A percentile compares a stretch with the other conserved stretches of the same genome.
Conservation (phyloP, 495 filamentous ascomycete genomes). For the Penicillium riverlandense region DNA sequence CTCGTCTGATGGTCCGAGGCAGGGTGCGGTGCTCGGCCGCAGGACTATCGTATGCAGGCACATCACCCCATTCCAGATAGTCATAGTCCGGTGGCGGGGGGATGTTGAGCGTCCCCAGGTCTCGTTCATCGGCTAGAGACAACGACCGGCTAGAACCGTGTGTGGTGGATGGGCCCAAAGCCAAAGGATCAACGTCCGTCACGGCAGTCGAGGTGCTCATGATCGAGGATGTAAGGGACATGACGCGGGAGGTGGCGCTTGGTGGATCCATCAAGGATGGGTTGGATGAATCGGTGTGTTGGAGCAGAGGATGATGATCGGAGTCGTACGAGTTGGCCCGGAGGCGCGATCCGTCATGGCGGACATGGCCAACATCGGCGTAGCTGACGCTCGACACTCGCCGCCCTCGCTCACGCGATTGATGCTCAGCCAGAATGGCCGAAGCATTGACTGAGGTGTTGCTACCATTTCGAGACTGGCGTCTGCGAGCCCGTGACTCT, state of each 20-base stretch:
- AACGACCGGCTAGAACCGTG: slow-evolving; percentile 14
- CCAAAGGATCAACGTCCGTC: slow-evolving; percentile 24
- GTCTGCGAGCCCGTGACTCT: slow-evolving; percentile 24
- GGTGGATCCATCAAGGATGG: slow-evolving; percentile 16
- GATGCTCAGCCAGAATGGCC: slow-evolving; percentile 54
- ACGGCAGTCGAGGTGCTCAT: slow-evolving; percentile 13
- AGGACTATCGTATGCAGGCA: slow-evolving; percentile 36
- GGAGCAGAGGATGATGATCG: slow-evolving; percentile 66
- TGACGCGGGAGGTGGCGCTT: slow-evolving; percentile 22
- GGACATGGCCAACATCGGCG: slow-evolving; percentile 74
- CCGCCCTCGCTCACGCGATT: slow-evolving; percentile 59
- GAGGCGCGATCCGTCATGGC: slow-evolving; percentile 82
- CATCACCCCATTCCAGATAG: slow-evolving; percentile 43
- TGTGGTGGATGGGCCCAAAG: slow-evolving; percentile 15
- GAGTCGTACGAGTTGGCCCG: slow-evolving; percentile 75
- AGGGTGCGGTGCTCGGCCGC: slow-evolving; percentile 14
- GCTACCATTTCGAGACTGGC: slow-evolving; percentile 23
- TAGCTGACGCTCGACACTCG: slow-evolving; percentile 82
- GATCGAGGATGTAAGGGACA: slow-evolving; percentile 31
- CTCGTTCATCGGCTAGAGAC: slow-evolving; percentile 24
- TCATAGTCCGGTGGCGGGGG: slow-evolving; percentile 40
- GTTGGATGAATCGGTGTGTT: slow-evolving; percentile 37
- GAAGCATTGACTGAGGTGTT: slow-evolving; percentile 20
- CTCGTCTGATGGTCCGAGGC: slow-evolving; percentile 13
- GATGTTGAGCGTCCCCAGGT: slow-evolving; percentile 27